These are phyloP conservation scores for Termitomyces sp. DNA, from an alignment of 1,284 basidiomycete genomes.

Conservation along the genomic window DNA sequence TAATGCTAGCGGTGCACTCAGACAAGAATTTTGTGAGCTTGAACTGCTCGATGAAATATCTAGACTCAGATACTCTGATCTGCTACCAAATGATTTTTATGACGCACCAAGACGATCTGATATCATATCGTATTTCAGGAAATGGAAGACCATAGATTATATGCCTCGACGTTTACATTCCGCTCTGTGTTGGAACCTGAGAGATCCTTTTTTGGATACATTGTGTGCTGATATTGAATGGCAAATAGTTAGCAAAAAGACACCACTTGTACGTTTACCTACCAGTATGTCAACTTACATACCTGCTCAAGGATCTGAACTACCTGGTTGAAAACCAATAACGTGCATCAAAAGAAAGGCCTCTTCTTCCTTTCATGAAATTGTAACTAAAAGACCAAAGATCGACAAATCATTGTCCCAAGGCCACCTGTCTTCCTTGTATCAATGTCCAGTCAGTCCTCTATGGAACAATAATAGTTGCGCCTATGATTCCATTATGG, in stretches of 20 bases:
- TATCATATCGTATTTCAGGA: conserved; percentile 19
- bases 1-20: conserved; percentile 11
- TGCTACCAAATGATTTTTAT: conserved; percentile 19
- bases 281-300: too few relatives aligned
- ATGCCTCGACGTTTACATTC: conserved; percentile 16
- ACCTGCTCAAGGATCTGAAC: not conserved
- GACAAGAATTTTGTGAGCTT: conserved; percentile 28
- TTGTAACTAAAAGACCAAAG: not conserved
- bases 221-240: not conserved
- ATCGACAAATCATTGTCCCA: too few relatives aligned
- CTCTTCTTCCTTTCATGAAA: not conserved
- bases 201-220: not conserved
- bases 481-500: conserved; percentile 11
- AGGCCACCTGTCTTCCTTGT: too few relatives aligned
- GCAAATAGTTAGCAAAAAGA: not conserved
- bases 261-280: too few relatives aligned
- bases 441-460: too few relatives aligned
- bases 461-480: conserved; percentile 14
- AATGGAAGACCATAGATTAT: conserved; percentile 13
- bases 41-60: conserved; percentile 33
- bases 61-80: conserved; percentile 17
- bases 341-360: not conserved
- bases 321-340: not conserved
- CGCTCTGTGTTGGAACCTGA: conserved; percentile 15
- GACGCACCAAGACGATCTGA: conserved; percentile 13